These are phyloP conservation scores for Chenopodium suecicum DNA, from an alignment of 148 eudicot genomes.

Conservation along the genomic window DNA sequence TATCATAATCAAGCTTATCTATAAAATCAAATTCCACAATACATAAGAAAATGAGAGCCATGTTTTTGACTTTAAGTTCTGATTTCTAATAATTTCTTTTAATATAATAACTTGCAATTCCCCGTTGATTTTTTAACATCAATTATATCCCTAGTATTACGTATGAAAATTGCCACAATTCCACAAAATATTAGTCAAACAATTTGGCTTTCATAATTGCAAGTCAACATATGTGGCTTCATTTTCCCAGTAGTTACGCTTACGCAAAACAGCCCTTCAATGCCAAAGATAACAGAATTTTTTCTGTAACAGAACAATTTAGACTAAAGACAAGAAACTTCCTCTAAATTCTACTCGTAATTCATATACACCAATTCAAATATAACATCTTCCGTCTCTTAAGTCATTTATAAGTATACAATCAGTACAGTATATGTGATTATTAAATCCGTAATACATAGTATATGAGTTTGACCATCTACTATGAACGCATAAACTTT, in stretches of 20 bases:
- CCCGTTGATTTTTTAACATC: not conserved
- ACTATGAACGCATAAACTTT: too few relatives aligned
- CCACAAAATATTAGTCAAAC: slow-evolving; percentile 2
- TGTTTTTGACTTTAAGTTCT: not conserved
- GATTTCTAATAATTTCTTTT: not conserved
- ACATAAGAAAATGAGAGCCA: not conserved
- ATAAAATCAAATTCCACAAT: not conserved
- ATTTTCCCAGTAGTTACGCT: slow-evolving; percentile 14
- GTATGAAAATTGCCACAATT: not conserved
- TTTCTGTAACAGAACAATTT: not conserved
- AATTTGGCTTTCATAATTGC: not conserved
- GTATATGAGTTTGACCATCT: too few relatives aligned
- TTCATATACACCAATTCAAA: not conserved
- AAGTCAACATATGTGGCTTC: slow-evolving; percentile 1
- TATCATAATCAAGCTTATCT: not conserved
- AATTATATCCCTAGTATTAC: not conserved
- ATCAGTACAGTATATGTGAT: too few relatives aligned
- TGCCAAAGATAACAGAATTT: not conserved
- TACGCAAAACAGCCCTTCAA: slow-evolving; percentile 3
- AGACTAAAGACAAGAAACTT: not conserved
- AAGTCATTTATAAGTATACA: too few relatives aligned
- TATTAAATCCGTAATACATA: too few relatives aligned
- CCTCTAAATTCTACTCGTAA: not conserved
- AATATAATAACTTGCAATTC: not conserved
- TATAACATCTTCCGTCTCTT: not conserved